phyloP scores from a whole-genome alignment of 2,329 filamentous ascomycete genomes.

The Drechslera avenae region DNA sequence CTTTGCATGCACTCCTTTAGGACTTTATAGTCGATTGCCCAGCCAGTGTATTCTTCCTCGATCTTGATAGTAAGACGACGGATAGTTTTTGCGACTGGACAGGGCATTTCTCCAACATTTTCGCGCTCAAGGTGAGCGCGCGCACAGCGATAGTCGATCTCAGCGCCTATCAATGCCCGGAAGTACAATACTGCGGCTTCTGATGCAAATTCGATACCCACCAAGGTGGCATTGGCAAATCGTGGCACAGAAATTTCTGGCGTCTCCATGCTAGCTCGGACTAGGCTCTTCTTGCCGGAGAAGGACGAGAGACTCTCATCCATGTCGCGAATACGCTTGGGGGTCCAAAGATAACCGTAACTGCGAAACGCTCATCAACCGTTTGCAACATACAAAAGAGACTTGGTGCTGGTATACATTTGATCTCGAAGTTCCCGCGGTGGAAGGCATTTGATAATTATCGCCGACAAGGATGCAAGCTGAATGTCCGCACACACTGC shows the following conservation, averaged over 20 bases:
- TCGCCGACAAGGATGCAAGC: background rate
- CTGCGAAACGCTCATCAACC: background rate
- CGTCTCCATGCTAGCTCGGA: background rate
- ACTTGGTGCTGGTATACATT: background rate
- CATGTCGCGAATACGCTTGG: background rate
- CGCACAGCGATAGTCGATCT: slow-evolving; percentile 9
- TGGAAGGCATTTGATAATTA: slow-evolving; percentile 4
- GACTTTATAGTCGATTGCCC: background rate
- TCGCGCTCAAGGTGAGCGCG: slow-evolving; percentile 8
- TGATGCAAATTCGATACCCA: slow-evolving; percentile 7
- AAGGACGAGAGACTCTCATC: background rate
- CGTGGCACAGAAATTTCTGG: slow-evolving; percentile 1
- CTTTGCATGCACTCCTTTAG: slow-evolving; percentile 9
- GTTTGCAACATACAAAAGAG: too few species aligned
- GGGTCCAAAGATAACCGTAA: slow-evolving; percentile 9
- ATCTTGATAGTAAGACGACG: slow-evolving; percentile 5
- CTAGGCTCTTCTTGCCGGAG: background rate
- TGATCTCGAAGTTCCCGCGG: slow-evolving; percentile 12
- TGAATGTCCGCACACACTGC: slow-evolving; percentile 1
- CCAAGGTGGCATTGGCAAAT: slow-evolving; percentile 7
- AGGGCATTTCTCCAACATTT: slow-evolving; percentile 1
- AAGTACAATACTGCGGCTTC: slow-evolving; percentile 11
- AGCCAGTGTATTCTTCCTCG: background rate
- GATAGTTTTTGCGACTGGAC: slow-evolving; percentile 2
- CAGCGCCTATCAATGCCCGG: background rate